Base-by-base conservation (phyloP, 2,329 filamentous ascomycete species). In the Sphaerostilbella broomeana region DNA sequence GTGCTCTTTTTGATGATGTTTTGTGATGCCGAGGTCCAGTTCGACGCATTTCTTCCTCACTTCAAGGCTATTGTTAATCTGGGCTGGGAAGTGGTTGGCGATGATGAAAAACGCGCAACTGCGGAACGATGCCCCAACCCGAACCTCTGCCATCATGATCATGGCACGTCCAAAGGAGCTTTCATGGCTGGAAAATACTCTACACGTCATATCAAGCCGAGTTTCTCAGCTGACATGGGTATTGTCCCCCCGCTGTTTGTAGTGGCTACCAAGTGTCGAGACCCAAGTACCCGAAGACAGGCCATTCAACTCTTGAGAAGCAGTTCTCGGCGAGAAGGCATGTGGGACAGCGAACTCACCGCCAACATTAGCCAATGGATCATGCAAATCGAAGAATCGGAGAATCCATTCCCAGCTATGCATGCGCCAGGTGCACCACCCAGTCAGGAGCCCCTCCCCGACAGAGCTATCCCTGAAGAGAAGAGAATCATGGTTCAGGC, bases 341-440 rank as follows among this genome's bases (percentile, higher is more conserved):
- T 84, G 69, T 84, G 80, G 80, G 79, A 85, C 50, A 79, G 73
- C 49, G 70, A 75, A 47, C 64, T 79, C 44, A 65, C 69, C 9
- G 73, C 74, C 1, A 67, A 67, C 6, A 77, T 79, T 47, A 69
- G 67, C 32, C 64, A 63, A 42, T 78, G 73, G 73, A 64, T 78
- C 25, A 68, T 72, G 54, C 58, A 64, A 7, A 63, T 77, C 12
- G 75, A 79, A 48, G 75, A 79, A 48, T 65, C 63, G 6, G 63
- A 67, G 3, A 42, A 46, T 28, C 21, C 27, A 12, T 34, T 40
- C 13, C 39, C 30, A 10, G 29, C 18, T 4, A 19, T 33, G 30
- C 33, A 5, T 8, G n/a, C n/a, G n/a, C 17, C 15, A 10, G 5
- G 6, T 8, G 19, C 10, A 3, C 19, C 10, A 5, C 7, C 24